These are phyloP conservation scores for Paramecium caudatum DNA, from an alignment of 73 alveolate genomes.

Conservation along the genomic window DNA sequence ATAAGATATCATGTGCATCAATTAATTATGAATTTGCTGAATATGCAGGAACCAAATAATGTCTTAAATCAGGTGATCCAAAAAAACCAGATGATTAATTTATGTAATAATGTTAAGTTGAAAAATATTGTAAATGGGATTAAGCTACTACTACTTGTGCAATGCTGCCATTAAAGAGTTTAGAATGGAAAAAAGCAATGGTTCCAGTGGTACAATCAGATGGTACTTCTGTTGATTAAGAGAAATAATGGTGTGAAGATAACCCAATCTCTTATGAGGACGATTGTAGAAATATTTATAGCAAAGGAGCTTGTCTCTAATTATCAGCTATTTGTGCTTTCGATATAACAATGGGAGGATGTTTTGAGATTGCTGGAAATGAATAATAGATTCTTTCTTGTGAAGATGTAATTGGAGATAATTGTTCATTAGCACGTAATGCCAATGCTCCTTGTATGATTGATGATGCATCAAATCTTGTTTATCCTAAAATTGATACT, in stretches of 20 bases:
- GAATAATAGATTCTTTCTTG: conserved; percentile 12
- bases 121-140: conserved; percentile 28
- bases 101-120: background rate
- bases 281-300: conserved; percentile 3
- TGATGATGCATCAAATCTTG: background rate
- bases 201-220: background rate
- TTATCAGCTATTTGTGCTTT: background rate
- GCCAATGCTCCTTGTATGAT: conserved; percentile 23
- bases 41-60: background rate
- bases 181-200: background rate
- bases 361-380: background rate
- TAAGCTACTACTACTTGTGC: background rate
- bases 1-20: conserved; percentile 18
- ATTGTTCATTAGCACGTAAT: background rate
- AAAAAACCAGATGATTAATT: conserved; percentile 9
- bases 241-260: conserved; percentile 1
- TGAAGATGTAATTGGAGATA: background rate
- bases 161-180: conserved; percentile 12
- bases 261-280: background rate
- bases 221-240: background rate
- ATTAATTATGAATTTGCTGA: conserved; percentile 27
- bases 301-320: conserved; percentile 32
- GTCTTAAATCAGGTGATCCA: conserved; percentile 9
- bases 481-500: background rate
- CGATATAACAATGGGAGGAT: conserved; percentile 63